These are phyloP conservation scores for Hondaea fermentalgiana DNA, from an alignment of 108 stramenopile species.

Conservation along the genomic window DNA sequence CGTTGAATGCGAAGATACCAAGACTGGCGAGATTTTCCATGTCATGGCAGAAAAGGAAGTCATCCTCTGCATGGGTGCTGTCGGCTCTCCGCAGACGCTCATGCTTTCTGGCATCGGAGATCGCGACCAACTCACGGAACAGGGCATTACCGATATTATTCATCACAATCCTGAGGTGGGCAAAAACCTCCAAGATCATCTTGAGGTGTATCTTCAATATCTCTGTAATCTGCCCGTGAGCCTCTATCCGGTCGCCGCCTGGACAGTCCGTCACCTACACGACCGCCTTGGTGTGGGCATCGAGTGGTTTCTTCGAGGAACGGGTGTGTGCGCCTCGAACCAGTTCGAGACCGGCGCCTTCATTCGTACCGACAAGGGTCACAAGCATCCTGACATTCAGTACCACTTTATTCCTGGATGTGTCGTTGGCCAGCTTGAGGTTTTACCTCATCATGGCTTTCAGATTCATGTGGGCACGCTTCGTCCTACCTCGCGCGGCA, in stretches of 20 bases:
- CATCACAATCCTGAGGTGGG: constrained; percentile 35
- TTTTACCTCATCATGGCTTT: constrained; percentile 4
- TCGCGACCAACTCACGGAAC: constrained; percentile 15
- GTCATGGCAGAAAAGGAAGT: constrained; percentile 16
- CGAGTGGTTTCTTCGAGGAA: constrained; percentile 37
- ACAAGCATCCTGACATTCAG: constrained; percentile 41
- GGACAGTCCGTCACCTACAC: background rate
- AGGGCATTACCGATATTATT: constrained; percentile 17
- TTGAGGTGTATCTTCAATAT: constrained; percentile 22
- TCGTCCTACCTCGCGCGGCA: constrained; percentile 16
- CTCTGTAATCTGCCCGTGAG: background rate
- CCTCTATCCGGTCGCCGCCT: constrained; percentile 12
- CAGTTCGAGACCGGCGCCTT: constrained; percentile 49
- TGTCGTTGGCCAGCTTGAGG: background rate
- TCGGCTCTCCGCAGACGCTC: constrained; percentile 33
- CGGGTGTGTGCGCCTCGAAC: constrained; percentile 40
- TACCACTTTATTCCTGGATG: constrained; percentile 22
- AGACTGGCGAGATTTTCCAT: constrained; percentile 31
- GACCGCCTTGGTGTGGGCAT: constrained; percentile 26
- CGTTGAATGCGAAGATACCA: constrained; percentile 26
- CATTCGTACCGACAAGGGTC: constrained; percentile 29
- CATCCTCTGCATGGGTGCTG: constrained; percentile 31
- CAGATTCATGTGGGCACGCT: constrained; percentile 22
- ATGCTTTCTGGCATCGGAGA: constrained; percentile 39
- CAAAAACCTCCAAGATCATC: constrained; percentile 40